Percentiles rank a stretch among this genome's conserved stretches.
Evolutionary conservation across 2,329 filamentous ascomycete species (phyloP).

Genomic region (Xylaria multiplex): DNA sequence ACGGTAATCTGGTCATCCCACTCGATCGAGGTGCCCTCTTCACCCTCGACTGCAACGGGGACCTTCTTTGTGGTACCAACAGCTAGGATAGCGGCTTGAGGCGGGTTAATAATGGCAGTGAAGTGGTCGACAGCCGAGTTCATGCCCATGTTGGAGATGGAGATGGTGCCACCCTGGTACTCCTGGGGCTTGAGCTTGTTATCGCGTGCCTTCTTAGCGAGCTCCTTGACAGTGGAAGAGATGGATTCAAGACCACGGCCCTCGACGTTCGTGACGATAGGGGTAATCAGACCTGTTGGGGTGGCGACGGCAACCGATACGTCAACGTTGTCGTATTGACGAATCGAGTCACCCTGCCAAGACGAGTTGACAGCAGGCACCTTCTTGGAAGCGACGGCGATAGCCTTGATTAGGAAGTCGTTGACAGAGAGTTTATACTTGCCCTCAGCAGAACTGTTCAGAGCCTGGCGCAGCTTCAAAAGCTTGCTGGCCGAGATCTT

Average conservation of each 20-base stretch:
- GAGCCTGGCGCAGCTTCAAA: constrained; percentile 91
- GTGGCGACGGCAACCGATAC: constrained; percentile 96
- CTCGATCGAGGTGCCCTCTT: constrained; percentile 82
- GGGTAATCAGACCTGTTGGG: constrained; percentile 93
- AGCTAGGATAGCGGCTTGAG: constrained; percentile 93
- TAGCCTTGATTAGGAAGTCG: constrained; percentile 98
- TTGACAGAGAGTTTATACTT: constrained; percentile 99
- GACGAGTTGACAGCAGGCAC: constrained; percentile 95
- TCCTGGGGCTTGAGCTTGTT: constrained; percentile 99
- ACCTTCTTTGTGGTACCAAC: constrained; percentile 97
- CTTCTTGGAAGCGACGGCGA: constrained; percentile 87
- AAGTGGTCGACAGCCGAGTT: constrained; percentile 96
- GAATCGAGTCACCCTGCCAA: constrained; percentile 90
- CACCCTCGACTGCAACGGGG: constrained; percentile 83
- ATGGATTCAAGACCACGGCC: constrained; percentile 88
- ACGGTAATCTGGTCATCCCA: constrained; percentile 98
- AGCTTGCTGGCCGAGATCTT: constrained; percentile 94
- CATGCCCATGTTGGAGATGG: constrained; percentile 99
- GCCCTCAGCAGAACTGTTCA: constrained; percentile 89
- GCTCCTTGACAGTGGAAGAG: constrained; percentile 90
- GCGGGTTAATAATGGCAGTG: constrained; percentile 98
- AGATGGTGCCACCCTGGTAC: constrained; percentile 98
- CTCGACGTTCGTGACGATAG: constrained; percentile 92
- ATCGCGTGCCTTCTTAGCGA: constrained; percentile 94
- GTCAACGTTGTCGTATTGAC: constrained; percentile 92